These are phyloP conservation scores for Phaeosphaeria sp. DNA, from an alignment of 2,329 filamentous ascomycete species.

Conservation along the genomic window DNA sequence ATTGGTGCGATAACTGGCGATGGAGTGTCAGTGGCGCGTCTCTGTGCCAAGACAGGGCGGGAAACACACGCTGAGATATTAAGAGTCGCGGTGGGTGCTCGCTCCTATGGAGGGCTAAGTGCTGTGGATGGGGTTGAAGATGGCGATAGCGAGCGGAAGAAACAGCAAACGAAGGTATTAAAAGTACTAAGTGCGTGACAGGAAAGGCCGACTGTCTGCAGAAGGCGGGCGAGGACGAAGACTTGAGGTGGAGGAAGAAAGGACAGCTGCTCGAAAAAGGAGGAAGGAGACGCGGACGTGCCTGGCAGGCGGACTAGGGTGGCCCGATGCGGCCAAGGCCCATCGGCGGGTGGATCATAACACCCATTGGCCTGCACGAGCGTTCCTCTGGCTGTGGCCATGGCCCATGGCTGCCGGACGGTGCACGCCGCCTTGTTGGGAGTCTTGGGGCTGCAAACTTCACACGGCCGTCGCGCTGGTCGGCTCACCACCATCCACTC, in stretches of 20 bases:
- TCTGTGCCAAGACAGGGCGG: constrained; percentile 18
- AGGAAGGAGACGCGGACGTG: constrained; percentile 19
- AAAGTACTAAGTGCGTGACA: constrained; percentile 24
- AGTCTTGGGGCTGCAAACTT: constrained; percentile 1
- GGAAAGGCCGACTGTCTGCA: constrained; percentile 30
- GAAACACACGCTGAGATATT: constrained; percentile 43
- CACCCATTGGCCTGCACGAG: constrained; percentile 9
- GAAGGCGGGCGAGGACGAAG: constrained; percentile 19
- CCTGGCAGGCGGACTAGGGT: constrained; percentile 21
- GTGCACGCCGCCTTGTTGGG: constrained; percentile 1
- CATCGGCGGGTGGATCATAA: not conserved
- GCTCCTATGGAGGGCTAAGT: constrained; percentile 26
- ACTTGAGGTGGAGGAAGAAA: constrained; percentile 21
- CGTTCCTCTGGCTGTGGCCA: constrained; percentile 1
- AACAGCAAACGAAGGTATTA: constrained; percentile 45
- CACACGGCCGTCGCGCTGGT: not conserved
- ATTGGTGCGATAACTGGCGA: constrained; percentile 7
- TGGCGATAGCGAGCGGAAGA: constrained; percentile 48
- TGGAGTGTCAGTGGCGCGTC: constrained; percentile 31
- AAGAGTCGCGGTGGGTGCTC: constrained; percentile 38
- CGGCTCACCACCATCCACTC: not conserved
- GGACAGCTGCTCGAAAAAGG: constrained; percentile 23
- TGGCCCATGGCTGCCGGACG: not conserved
- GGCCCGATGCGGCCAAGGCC: not conserved
- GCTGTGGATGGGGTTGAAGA: constrained; percentile 39